A percentile compares a stretch with the other conserved stretches of the same genome.
Conservation (phyloP, 345 rosid species). For the Eucalyptus paniculata region DNA sequence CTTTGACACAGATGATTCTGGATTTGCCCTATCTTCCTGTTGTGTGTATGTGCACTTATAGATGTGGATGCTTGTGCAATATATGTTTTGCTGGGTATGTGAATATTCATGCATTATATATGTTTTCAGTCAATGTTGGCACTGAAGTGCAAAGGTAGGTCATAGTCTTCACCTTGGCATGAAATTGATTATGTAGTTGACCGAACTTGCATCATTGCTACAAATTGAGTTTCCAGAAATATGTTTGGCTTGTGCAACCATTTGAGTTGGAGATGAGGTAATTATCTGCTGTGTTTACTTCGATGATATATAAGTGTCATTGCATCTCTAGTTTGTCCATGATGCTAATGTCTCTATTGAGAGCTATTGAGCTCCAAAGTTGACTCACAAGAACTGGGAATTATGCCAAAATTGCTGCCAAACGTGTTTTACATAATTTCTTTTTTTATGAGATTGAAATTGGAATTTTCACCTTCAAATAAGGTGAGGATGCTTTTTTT, state of each 20-base stretch:
- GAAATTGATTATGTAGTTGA: neutral
- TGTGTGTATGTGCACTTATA: neutral
- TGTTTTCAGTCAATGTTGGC: neutral
- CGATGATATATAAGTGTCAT: neutral
- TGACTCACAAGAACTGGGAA: neutral
- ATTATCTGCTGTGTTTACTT: neutral
- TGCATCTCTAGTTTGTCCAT: neutral
- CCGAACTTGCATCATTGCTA: neutral
- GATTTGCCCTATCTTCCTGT: neutral
- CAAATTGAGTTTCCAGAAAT: neutral
- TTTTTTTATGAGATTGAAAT: neutral
- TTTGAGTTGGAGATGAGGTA: neutral
- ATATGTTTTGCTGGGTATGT: neutral
- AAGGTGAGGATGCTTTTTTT: neutral
- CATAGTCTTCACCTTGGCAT: neutral
- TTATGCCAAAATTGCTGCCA: neutral
- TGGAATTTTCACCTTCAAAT: neutral
- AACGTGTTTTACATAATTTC: neutral
- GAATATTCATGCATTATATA: neutral
- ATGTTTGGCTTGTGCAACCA: accelerated
- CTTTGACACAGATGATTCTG: neutral
- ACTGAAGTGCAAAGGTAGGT: neutral
- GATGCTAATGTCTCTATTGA: neutral
- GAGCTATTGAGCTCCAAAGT: neutral
- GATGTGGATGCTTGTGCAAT: neutral